Base-by-base conservation (phyloP, 2,329 filamentous ascomycete species). In the Amphichorda felina region DNA sequence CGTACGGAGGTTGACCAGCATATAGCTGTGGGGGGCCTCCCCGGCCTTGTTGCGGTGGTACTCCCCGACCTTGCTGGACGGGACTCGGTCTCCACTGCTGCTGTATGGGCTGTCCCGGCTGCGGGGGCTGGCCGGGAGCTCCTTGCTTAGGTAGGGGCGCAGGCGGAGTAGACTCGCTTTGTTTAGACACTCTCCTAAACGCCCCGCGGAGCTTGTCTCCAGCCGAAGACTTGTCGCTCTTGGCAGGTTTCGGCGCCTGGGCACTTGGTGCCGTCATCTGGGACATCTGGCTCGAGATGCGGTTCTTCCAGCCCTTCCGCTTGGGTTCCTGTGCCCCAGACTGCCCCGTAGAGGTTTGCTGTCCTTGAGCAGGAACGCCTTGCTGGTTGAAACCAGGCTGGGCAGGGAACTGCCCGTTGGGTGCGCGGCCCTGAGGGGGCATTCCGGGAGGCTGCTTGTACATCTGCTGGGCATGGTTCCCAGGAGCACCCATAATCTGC, bases 291-390 rank as follows among this genome's bases (percentile, higher is more conserved):
- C 39, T 50, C 3, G 49, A 53, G 44, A 60, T 41, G 24, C 54
- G 48, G 22, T 48, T 55, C 37, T 38, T 53, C 14, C 58, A 31
- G 2, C 48, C 54, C 38, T 54, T 58, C 55, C 54, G 57, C 30
- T 49, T 51, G 4, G 50, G 54, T 5, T 46, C 45, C 11, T 47
- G 28, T 29, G 6, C 13, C 27, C n/a, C 13, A 13, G 27, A 29
- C 27, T n/a, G 6, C 6, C 5, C 13, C 13, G 13, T 29, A n/a
- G n/a, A n/a, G 27, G 31, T 26, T 18, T 33, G 38, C 13, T 33
- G 38, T 29, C 13, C 27, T n/a, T n/a, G 27, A 29, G 27, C 9
- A 29, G 30, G 31, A 27, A 10, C 21, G 10, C 27, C 27, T 13
- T 29, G 27, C 18, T 25, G 5, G 9, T 8, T 8, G 17, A 16